phyloP scores from a whole-genome alignment of 2,329 filamentous ascomycete genomes.

The Coleophoma cylindrospora region DNA sequence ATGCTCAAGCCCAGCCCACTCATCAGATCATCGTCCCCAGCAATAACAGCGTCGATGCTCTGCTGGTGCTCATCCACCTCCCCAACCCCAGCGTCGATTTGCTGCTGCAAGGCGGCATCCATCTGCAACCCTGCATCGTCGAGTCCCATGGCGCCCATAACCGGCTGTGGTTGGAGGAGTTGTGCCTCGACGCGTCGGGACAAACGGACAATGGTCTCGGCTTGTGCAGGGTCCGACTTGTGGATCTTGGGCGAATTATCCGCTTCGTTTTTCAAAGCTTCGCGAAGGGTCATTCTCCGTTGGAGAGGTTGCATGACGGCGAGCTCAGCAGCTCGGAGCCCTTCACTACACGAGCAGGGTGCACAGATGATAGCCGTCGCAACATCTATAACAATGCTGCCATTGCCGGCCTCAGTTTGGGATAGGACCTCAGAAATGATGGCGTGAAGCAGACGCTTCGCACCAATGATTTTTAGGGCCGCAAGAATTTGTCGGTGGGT shows the following conservation, averaged over 20 bases:
- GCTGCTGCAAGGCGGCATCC: conserved; percentile 4
- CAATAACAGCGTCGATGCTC: conserved; percentile 1
- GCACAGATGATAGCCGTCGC: conserved; percentile 66
- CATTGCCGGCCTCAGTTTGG: conserved; percentile 54
- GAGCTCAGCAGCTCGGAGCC: conserved; percentile 7
- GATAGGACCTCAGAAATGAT: conserved; percentile 65
- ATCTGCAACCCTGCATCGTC: conserved; percentile 7
- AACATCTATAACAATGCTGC: conserved; percentile 62
- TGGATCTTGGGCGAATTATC: conserved; percentile 20
- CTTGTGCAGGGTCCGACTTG: conserved; percentile 18
- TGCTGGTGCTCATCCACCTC: not conserved
- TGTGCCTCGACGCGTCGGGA: conserved; percentile 25
- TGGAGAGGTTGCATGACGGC: conserved; percentile 12
- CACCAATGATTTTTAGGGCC: conserved; percentile 55
- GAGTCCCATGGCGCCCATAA: conserved; percentile 4
- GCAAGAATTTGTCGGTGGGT: conserved; percentile 67
- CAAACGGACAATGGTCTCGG: conserved; percentile 23
- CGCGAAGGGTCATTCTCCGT: conserved; percentile 22
- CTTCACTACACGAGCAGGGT: conserved; percentile 42
- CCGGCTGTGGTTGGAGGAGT: conserved; percentile 10
- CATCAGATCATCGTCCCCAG: conserved; percentile 1
- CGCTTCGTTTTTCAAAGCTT: conserved; percentile 22
- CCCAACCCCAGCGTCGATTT: not conserved
- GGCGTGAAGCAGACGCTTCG: conserved; percentile 51
- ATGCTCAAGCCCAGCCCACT: not conserved